phyloP scores from a whole-genome alignment of 2,329 filamentous ascomycete genomes.

The Phoma sp. region DNA sequence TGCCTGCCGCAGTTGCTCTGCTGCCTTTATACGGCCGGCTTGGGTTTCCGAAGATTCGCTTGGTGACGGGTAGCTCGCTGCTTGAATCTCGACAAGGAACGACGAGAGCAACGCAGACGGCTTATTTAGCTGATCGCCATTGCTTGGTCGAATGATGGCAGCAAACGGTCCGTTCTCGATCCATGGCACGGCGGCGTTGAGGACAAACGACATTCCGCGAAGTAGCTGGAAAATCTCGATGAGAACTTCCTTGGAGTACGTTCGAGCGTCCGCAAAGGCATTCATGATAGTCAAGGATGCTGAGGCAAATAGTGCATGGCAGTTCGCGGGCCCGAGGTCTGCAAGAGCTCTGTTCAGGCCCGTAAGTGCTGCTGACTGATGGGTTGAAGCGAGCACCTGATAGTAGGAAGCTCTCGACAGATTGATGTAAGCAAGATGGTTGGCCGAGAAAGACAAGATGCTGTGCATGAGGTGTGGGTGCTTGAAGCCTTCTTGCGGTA shows the following conservation, averaged over 20 bases:
- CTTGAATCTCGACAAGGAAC: conserved; percentile 31
- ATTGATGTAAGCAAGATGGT: conserved; percentile 43
- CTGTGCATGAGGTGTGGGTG: conserved; percentile 49
- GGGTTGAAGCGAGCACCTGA: conserved; percentile 36
- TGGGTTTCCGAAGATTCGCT: conserved; percentile 17
- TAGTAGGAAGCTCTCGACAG: conserved; percentile 27
- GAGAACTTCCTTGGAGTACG: conserved; percentile 29
- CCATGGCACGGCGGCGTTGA: conserved; percentile 22
- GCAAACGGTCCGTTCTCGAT: conserved; percentile 35
- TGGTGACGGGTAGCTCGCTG: conserved; percentile 12
- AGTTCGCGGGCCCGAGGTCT: conserved; percentile 34
- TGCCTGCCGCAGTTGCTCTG: conserved; percentile 23
- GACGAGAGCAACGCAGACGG: conserved; percentile 29
- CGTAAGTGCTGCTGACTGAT: conserved; percentile 36
- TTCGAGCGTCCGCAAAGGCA: conserved; percentile 32
- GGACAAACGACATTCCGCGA: conserved; percentile 37
- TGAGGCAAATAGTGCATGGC: conserved; percentile 38
- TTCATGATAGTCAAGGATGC: conserved; percentile 35
- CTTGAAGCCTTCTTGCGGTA: conserved; percentile 45
- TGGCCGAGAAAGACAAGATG: conserved; percentile 49
- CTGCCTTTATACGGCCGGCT: conserved; percentile 14
- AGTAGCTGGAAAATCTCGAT: conserved; percentile 39
- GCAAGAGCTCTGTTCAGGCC: conserved; percentile 31
- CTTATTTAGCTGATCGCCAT: conserved; percentile 16
- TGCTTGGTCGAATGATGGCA: conserved; percentile 21